Evolutionary conservation across 2,329 filamentous ascomycete species (phyloP), one percentile per base, ranked within the genome.

Genomic region (Shiraia sp.): DNA sequence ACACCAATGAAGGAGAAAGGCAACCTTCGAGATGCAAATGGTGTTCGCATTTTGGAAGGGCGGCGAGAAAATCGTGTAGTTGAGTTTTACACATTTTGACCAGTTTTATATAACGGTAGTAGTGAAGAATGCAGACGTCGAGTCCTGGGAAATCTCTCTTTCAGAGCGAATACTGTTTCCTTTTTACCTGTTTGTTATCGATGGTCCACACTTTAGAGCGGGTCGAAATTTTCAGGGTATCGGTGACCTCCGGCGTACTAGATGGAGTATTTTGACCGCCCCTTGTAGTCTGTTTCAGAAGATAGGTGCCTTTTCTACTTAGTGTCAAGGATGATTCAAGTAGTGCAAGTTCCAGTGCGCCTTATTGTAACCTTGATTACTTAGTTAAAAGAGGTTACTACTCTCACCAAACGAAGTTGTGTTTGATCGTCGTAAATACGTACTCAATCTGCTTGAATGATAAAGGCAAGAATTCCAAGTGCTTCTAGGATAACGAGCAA

Each of bases 21-120:
- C 85, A 85, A 40, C 88, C 88, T 69, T 91, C 87, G 24, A 92
- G 77, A 64, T 92, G 88, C 39, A 91, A 79, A 70, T 91, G 88
- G 62, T 90, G 87, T 66, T 92, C 88, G 70, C 85, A 88, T 74
- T 91, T 91, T 50, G 87, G 87, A 22, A 91, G 78, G 26, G 51
- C 47, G 3, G 46, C 42, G 13, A 59, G 44, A 32, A 63, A 57
- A 10, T 41, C 28, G 44, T 61, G 59, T 32, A 51, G 37, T 10
- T 40, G 30, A 13, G 48, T 36, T 45, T 57, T 49, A 34, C 51
- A 55, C 55, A 59, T 59, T 36, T 31, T 50, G 34, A 4, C 10
- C 4, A 22, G 2, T 28, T 25, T 12, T 17, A 8, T 31, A 16
- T 10, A 9, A 23, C 10, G 4, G 15, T 10, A 14, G 19, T 5